These are phyloP conservation scores for Penicillium maclennaniae DNA, from an alignment of 495 filamentous ascomycete species.

Conservation along the genomic window DNA sequence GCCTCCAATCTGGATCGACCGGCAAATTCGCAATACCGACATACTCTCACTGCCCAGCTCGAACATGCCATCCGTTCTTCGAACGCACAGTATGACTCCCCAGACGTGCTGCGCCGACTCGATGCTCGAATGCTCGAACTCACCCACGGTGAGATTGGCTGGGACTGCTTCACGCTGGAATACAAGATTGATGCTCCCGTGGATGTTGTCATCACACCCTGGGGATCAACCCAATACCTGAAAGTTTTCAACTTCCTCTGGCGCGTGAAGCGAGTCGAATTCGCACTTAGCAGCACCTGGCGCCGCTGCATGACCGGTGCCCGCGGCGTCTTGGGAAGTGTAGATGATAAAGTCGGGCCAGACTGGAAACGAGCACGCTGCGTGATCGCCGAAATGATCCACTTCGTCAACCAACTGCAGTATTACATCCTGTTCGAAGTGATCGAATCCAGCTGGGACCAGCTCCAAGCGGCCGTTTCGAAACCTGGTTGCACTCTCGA, in stretches of 20 bases:
- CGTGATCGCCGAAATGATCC: conserved; percentile 92
- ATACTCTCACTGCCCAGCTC: conserved; percentile 92
- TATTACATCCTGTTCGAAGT: conserved; percentile 99
- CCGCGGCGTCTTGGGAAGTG: conserved; percentile 79
- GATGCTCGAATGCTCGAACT: conserved; percentile 96
- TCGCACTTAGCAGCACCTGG: conserved; percentile 86
- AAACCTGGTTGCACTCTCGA: conserved; percentile 87
- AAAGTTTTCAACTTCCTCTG: conserved; percentile 99
- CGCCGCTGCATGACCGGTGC: conserved; percentile 94
- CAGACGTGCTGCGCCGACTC: conserved; percentile 87
- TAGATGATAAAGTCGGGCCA: conserved; percentile 68
- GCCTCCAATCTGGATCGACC: conserved; percentile 89
- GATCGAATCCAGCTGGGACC: conserved; percentile 90
- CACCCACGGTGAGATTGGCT: conserved; percentile 93
- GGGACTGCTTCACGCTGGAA: conserved; percentile 99
- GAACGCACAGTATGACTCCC: conserved; percentile 91
- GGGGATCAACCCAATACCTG: conserved; percentile 91
- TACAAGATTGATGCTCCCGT: conserved; percentile 98
- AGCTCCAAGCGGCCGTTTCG: conserved; percentile 72
- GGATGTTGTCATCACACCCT: conserved; percentile 94
- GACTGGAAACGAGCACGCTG: conserved; percentile 91
- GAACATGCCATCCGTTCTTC: conserved; percentile 97
- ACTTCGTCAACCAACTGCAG: conserved; percentile 94
- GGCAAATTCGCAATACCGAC: conserved; percentile 90
- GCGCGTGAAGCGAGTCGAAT: conserved; percentile 97